Conservation (phyloP, 139 green algal species). For the Edaphochlamys debaryana region DNA sequence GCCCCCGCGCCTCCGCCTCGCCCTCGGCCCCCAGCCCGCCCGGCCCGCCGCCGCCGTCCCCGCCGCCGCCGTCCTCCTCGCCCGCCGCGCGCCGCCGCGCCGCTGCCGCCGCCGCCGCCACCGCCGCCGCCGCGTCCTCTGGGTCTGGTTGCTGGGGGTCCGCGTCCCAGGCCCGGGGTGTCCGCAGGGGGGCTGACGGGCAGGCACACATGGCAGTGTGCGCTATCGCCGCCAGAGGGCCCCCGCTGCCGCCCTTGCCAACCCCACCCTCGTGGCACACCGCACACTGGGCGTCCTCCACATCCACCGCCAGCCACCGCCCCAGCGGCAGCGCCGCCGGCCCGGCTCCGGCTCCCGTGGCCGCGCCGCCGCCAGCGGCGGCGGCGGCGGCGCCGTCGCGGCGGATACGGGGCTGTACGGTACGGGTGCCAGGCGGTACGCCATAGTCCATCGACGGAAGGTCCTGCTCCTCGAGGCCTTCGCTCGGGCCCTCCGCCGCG, state of each 20-base stretch:
- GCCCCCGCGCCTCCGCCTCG: neutral
- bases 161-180: neutral
- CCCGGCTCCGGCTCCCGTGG: too few species aligned
- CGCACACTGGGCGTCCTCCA: neutral
- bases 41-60: neutral
- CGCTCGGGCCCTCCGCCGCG: too few species aligned
- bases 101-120: neutral
- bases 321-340: neutral
- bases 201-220: constrained; percentile 10
- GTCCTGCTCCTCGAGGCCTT: too few species aligned
- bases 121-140: neutral
- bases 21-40: neutral
- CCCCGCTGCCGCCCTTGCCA: neutral
- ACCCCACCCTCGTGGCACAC: constrained; percentile 18
- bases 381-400: neutral
- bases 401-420: neutral
- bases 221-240: constrained; percentile 13
- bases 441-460: too few species aligned
- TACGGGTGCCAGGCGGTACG: too few species aligned
- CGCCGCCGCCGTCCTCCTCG: neutral
- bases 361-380: too few species aligned
- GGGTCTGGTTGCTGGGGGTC: neutral
- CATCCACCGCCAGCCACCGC: constrained; percentile 12
- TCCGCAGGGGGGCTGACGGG: neutral
- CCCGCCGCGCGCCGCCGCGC: neutral